Evolutionary conservation across 805 yeast species (phyloP), one percentile per base, ranked within the genome.

Genomic region (Candida rishiriensis): DNA sequence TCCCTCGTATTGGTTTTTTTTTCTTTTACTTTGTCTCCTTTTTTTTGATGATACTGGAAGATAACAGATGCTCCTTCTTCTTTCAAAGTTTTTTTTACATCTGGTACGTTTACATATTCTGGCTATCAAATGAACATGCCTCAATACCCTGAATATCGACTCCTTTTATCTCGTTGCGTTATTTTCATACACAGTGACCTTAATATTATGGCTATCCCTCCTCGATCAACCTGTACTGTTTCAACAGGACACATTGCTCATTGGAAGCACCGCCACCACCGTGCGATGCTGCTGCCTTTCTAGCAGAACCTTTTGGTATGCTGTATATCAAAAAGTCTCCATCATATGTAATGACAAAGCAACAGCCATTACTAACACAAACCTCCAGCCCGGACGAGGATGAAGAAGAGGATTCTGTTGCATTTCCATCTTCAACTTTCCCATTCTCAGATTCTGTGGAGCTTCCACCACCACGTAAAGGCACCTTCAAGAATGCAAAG

Each of bases 301-400:
- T 95, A 43, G 83, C 66, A 46, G 79, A 88, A 16, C 39, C 41
- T 0, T 86, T 79, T 49, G 88, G 93, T 38, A 91, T 67, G 2
- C 83, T 83, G 62, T 88, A 91, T 40, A 85, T 86, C 55, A 83
- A 85, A 52, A 86, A 84, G 52, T 76, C 78, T 0, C 98, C 98
- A 44, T 81, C 86, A 0, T 84, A 75, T 1, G 96, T 87, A 3
- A 88, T 87, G 6, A 89, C 91, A 46, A 80, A 74, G 12, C 63
- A 59, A 80, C 80, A 54, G 76, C 77, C 38, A 48, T 59, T 59
- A 8, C 56, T 54, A 3, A 62, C 52, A 5, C 64, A 68, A 7
- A 64, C 61, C 54, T 21, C 26, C 26, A 21, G 7, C 4, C 26
- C 7, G 26, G n/a, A n/a, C 26, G 26, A 21, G 4, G 26, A 21